Conservation (phyloP, 2,329 filamentous ascomycete species). For the Penicillium rolfsii region DNA sequence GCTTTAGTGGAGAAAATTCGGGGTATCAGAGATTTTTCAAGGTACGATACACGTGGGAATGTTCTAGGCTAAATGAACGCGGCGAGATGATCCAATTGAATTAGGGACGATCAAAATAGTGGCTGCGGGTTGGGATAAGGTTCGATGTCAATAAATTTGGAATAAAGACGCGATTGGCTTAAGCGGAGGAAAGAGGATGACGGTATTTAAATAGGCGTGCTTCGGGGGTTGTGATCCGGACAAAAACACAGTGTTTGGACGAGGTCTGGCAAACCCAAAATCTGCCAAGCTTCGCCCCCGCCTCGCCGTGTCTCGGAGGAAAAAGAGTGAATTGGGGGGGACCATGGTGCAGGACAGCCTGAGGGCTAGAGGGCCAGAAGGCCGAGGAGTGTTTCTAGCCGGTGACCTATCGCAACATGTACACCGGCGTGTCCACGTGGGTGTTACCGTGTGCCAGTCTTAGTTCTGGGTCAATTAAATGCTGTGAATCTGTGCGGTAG, state of each 20-base stretch:
- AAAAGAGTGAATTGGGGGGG: constrained; percentile 9
- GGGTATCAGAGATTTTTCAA: too few species aligned
- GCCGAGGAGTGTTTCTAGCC: background rate
- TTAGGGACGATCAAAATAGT: background rate
- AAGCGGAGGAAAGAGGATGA: background rate
- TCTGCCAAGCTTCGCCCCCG: constrained; percentile 20
- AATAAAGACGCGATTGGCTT: background rate
- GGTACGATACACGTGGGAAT: too few species aligned
- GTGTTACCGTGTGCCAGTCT: background rate
- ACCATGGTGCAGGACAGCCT: background rate
- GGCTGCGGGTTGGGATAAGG: constrained; percentile 13
- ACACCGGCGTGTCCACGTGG: background rate
- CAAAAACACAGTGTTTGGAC: background rate
- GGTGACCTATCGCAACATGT: background rate
- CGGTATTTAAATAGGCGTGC: background rate
- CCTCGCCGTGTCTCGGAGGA: constrained; percentile 18
- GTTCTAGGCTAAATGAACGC: constrained; percentile 1
- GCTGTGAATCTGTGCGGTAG: background rate
- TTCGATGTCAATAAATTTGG: constrained; percentile 17
- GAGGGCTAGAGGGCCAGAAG: constrained; percentile 7
- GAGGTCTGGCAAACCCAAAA: constrained; percentile 14
- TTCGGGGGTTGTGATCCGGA: constrained; percentile 6
- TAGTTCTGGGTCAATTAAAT: background rate
- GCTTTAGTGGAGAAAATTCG: background rate
- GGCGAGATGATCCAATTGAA: background rate